Percentiles rank a stretch among this genome's conserved stretches.
Conservation (phyloP, 441 rosid genomes). For the Erodium moschatum region DNA sequence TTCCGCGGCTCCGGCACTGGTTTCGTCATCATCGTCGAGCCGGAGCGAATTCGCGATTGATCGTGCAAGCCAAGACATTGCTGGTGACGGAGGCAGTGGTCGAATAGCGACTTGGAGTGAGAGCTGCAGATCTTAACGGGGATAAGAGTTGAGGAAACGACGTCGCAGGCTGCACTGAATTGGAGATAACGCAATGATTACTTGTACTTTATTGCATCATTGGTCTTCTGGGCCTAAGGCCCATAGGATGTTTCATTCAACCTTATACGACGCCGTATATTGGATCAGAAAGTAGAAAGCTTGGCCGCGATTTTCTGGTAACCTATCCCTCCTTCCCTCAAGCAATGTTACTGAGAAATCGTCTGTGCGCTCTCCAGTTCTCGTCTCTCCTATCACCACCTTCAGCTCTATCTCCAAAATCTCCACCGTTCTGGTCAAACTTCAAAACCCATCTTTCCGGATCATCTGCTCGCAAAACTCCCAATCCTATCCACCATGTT, state of each 20-base stretch:
- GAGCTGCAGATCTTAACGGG: not conserved
- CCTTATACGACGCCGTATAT: not conserved
- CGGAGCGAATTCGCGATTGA: constrained; percentile 79
- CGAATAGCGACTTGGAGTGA: not conserved
- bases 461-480: constrained; percentile 19
- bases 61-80: constrained; percentile 89
- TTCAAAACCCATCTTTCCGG: constrained; percentile 19
- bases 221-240: too few relatives aligned
- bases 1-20: constrained; percentile 8
- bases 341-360: constrained; percentile 38
- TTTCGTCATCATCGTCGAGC: constrained; percentile 51
- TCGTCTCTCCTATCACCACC: constrained; percentile 12
- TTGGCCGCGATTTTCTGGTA: constrained; percentile 13
- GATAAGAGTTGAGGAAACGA: not conserved
- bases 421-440: constrained; percentile 19
- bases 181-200: too few relatives aligned
- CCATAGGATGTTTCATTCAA: not conserved
- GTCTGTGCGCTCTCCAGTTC: constrained; percentile 25
- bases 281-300: not conserved
- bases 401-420: constrained; percentile 5
- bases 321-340: not conserved
- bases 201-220: too few relatives aligned
- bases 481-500: constrained; percentile 20
- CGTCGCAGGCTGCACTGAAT: too few relatives aligned
- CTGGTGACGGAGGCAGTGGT: not conserved